Evolutionary conservation across 495 filamentous ascomycete species (phyloP), one percentile per base, ranked within the genome.

Genomic region (Cenococcum geophilum): DNA sequence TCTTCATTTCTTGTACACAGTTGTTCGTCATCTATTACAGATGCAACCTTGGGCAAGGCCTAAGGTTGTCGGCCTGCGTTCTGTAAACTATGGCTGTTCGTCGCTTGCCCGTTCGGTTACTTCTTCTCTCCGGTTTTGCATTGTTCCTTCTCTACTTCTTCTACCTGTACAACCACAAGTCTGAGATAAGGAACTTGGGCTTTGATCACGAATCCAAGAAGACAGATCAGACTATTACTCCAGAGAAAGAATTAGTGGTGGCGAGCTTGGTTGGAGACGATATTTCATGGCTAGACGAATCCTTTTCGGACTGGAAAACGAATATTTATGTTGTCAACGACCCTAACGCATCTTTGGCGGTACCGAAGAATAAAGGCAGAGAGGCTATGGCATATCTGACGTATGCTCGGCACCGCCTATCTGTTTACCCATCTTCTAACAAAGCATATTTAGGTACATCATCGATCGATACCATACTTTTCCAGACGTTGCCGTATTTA

Each of bases 381-480:
- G 82, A 84, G 65, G 80, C 80, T 18, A 82, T 83, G 78, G 80
- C 78, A 0, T 45, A 45, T 45, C 40, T 45, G 40, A 45, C 40
- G 40, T 45, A 45, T 45, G 3, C 18, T 45, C 18, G 11, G 18
- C 40, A 10, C 40, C 18, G 12, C 40, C 18, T 14, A 45, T 1
- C 18, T 18, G 11, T 45, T 40, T 11, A 11, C 4, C 4, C 14
- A 27, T 36, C 8, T 48, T 23, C 16, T 54, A 8, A 42, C 48
- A 27, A 5, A 27, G 20, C 21, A 42, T 8, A 36, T 25, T 55
- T 37, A 68, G 66, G n/a, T 83, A 86, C 65, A 80, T 88, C 22
- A 85, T 88, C 67, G 79, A 85, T 65, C 75, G 81, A 56, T 88
- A 88, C 73, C 74, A 86, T 59, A 71, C 74, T 37, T 80, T 87